Base-by-base conservation (phyloP, 768 basidiomycete genomes). In the Amylocystis lapponica region DNA sequence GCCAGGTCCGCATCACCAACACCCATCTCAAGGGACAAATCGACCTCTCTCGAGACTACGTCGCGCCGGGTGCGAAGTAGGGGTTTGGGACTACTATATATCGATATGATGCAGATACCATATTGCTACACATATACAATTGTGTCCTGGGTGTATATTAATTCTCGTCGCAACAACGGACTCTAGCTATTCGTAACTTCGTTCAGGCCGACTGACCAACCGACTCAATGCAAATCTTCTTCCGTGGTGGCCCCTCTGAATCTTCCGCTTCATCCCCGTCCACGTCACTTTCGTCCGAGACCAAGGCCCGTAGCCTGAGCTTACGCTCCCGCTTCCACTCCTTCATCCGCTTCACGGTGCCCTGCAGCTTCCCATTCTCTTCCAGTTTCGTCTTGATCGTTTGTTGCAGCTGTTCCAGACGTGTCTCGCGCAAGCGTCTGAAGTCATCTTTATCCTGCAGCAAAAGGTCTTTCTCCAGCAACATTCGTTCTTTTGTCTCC, bases 21-120 rank as follows among this genome's bases (percentile, higher is more conserved):
- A 81, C 84, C 3, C 92, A 95, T 69, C 65, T 93, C 61, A 86
- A 79, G 57, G 86, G 81, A 16, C 81, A 85, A 55, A 85, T 96
- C 68, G 92, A 95, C 64, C 64, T 95, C 38, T 81, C 83, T 34
- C 77, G 76, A 49, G 87, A 91, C 56, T 89, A 79, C 60, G 67
- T 72, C 5, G 50, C 63, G 4, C 64, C 64, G 10, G 55, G 59
- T 2, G 31, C 41, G 31, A 35, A 44, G 21, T 38, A 34, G 29
- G 43, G 47, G 45, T 48, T 39, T 39, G 40, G 4, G 31, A 14
- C 17, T 13, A 30, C 29, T 30, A 9, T 30, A n/a, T 9, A 30
- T n/a, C n/a, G n/a, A 9, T n/a, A 30, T 30, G 10, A n/a, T 9
- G 29, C 9, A 30, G 29, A 30, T n/a, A 9, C 29, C 29, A 9